Conservation (phyloP, 2,329 filamentous ascomycete species). For the Apiospora aurea region DNA sequence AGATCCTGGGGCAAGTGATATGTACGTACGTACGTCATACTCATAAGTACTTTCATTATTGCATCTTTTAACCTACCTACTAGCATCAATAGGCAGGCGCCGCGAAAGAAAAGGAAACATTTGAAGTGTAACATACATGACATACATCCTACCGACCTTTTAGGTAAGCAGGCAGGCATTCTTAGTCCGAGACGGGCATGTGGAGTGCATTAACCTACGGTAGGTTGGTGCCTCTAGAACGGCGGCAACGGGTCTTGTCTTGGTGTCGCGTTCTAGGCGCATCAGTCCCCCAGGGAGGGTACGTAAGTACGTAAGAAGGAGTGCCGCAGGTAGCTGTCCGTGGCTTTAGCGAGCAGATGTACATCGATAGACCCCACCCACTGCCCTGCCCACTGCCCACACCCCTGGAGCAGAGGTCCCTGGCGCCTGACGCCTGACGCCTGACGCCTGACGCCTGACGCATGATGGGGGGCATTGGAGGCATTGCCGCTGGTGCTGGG, state of each 20-base stretch:
- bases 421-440: background rate
- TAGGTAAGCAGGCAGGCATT: background rate
- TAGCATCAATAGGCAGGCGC: background rate
- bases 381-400: background rate
- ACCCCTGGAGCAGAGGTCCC: background rate
- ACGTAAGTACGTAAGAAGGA: background rate
- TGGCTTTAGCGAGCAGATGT: background rate
- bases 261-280: slow-evolving; percentile 6
- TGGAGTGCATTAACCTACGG: background rate
- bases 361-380: background rate
- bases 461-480: background rate
- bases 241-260: background rate
- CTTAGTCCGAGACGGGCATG: slow-evolving; percentile 14
- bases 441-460: background rate
- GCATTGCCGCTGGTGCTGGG: background rate
- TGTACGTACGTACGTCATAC: too few relatives aligned
- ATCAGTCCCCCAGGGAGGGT: background rate
- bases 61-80: background rate
- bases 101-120: background rate
- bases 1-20: background rate
- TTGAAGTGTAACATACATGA: background rate
- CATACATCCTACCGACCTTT: background rate
- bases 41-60: background rate
- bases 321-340: background rate
- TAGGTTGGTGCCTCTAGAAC: background rate